Evolutionary conservation across 2,329 filamentous ascomycete species (phyloP).

Genomic region (Aspergillus neoniger): DNA sequence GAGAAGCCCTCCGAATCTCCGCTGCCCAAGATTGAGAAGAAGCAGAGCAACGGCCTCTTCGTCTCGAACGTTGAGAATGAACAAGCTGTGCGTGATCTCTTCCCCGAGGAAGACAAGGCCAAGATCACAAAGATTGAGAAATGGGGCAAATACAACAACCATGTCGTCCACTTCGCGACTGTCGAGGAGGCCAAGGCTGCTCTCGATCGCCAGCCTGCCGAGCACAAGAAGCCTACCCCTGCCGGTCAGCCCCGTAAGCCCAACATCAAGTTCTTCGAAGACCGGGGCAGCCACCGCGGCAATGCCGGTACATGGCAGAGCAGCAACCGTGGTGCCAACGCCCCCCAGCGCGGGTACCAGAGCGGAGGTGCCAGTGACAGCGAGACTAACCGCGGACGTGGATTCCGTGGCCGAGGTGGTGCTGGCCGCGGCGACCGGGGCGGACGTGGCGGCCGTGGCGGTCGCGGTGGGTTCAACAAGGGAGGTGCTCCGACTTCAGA

Average conservation of each 20-base stretch:
- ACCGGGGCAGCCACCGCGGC: conserved; percentile 59
- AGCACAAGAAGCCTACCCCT: conserved; percentile 70
- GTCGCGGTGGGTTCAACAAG: conserved; percentile 63
- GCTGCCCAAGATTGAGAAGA: conserved; percentile 60
- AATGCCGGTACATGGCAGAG: conserved; percentile 59
- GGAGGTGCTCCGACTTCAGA: conserved; percentile 48
- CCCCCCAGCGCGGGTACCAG: conserved; percentile 74
- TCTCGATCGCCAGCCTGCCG: conserved; percentile 71
- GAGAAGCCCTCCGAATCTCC: conserved; percentile 48
- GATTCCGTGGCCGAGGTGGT: conserved; percentile 54
- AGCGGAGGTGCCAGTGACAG: conserved; percentile 80
- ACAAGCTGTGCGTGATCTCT: conserved; percentile 78
- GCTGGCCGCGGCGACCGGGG: conserved; percentile 50
- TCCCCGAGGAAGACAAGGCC: conserved; percentile 76
- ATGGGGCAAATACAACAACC: conserved; percentile 70
- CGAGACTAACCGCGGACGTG: conserved; percentile 60
- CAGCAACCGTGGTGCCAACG: conserved; percentile 63
- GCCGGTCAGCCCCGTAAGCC: conserved; percentile 75
- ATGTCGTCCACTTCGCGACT: conserved; percentile 81
- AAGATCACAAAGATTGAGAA: conserved; percentile 76
- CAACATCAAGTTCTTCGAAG: conserved; percentile 79
- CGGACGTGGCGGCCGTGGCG: conserved; percentile 59
- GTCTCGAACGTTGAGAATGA: conserved; percentile 82
- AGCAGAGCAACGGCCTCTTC: conserved; percentile 81
- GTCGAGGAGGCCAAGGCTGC: conserved; percentile 78